Evolutionary conservation across 2,329 filamentous ascomycete species (phyloP).

Genomic region (Xylariaceae sp.): DNA sequence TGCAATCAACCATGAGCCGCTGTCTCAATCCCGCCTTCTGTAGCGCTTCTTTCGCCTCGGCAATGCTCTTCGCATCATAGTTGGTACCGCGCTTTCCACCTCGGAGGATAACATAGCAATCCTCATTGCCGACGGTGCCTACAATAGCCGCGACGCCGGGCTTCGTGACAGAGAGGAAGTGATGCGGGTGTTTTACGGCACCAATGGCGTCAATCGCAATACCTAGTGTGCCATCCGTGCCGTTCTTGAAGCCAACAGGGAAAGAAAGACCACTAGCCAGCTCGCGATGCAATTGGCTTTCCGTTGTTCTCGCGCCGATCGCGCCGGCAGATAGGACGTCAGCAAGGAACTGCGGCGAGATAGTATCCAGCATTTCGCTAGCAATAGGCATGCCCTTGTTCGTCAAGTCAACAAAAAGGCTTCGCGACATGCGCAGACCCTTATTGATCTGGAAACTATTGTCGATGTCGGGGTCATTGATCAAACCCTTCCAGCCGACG

Average conservation of each 20-base stretch:
- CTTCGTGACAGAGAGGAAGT: constrained; percentile 97
- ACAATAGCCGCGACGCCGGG: constrained; percentile 93
- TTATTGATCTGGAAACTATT: constrained; percentile 99
- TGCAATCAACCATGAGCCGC: constrained; percentile 95
- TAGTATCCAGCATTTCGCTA: constrained; percentile 96
- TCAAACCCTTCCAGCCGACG: constrained; percentile 96
- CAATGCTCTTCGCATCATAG: constrained; percentile 80
- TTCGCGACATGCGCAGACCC: constrained; percentile 76
- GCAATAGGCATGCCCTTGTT: constrained; percentile 91
- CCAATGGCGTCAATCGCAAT: constrained; percentile 96
- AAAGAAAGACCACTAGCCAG: constrained; percentile 90
- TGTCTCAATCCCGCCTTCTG: constrained; percentile 66
- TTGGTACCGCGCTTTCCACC: constrained; percentile 93
- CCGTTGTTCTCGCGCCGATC: constrained; percentile 91
- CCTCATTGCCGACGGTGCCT: constrained; percentile 88
- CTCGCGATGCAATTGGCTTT: constrained; percentile 92
- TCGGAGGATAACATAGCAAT: constrained; percentile 93
- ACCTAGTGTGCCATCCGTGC: constrained; percentile 82
- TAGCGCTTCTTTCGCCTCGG: constrained; percentile 74
- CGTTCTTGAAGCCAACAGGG: constrained; percentile 99
- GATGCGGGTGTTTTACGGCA: constrained; percentile 83
- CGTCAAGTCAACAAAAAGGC: constrained; percentile 91
- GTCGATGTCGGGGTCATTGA: constrained; percentile 98
- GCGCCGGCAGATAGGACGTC: constrained; percentile 89
- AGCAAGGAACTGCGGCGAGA: constrained; percentile 93